Base-by-base conservation (phyloP, 805 yeast species). In the Teunomyces tritomae region DNA sequence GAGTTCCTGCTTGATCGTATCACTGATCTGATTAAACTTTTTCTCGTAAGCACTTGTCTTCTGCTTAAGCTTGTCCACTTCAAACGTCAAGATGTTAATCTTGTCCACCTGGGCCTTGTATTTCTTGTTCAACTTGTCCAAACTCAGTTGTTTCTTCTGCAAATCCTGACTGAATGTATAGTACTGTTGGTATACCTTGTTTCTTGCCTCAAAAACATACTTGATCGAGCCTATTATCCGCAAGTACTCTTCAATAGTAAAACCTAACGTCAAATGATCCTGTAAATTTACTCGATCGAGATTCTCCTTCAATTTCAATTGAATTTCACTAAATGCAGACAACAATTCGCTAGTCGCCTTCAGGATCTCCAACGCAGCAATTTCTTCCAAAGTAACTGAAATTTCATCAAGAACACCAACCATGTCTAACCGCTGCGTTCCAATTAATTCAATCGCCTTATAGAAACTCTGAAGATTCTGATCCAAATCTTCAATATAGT, bases 161-260 rank as follows among this genome's bases (percentile, higher is more conserved):
- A 75, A 68, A 39, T 72, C 74, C 48, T 70, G 80, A 58, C 61
- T 74, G 69, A 55, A 64, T 45, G 76, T 78, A 53, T 76, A 58
- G 49, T 57, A 68, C 28, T 68, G 73, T 47, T 60, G 68, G 52
- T 69, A 71, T n/a, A 71, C 60, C 46, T 83, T 87, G 48, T 81
- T 77, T 55, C 98, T 77, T 48, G 89, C 89, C 41, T 82, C 83
- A 54, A 91, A 84, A 4, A 87, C 82, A 40, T 82, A 78, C 53
- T 85, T 79, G 28, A 89, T 79, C 27, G 96, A 87, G 8, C 86
- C 84, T 24, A 91, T 80, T 11, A 84, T 71, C 43, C 98, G 77
- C 43, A 84, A 72, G 62, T 94, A 91, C 62, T 91, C 97, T 62
- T 92, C 97, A 34, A 92, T 71, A 0, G 96, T 88, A 24, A 87